A percentile compares a stretch with the other conserved stretches of the same genome.
These are phyloP conservation scores for Earliella scabrosa DNA, from an alignment of 1,284 basidiomycete genomes.

Conservation along the genomic window DNA sequence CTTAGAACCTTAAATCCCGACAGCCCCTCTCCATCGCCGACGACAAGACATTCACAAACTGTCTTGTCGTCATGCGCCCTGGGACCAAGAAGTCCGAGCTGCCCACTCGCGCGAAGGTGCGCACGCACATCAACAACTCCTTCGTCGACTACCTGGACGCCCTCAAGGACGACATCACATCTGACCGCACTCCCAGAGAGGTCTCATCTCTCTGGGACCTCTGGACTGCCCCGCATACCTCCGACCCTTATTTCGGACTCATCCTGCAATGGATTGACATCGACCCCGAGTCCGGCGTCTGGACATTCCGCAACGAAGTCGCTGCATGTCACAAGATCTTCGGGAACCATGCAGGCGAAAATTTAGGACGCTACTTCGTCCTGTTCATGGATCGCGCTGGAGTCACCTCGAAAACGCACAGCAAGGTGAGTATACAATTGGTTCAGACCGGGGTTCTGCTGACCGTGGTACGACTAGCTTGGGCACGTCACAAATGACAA, in stretches of 20 bases:
- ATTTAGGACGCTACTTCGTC: constrained; percentile 31
- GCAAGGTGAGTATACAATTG: constrained; percentile 26
- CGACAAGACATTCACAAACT: constrained; percentile 5
- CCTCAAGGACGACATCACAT: neutral
- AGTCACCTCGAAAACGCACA: constrained; percentile 26
- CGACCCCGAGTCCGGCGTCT: neutral
- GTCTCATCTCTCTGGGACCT: constrained; percentile 1
- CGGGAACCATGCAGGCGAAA: constrained; percentile 31
- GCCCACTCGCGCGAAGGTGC: neutral
- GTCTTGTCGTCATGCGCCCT: constrained; percentile 5
- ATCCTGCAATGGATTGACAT: constrained; percentile 5
- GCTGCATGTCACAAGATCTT: constrained; percentile 28
- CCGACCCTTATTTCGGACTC: neutral
- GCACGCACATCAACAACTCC: constrained; percentile 2
- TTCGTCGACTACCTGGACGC: neutral
- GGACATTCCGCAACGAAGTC: constrained; percentile 16
- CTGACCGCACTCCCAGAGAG: constrained; percentile 2
- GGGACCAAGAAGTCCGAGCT: constrained; percentile 1
- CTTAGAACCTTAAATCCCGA: neutral
- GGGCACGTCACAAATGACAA: neutral
- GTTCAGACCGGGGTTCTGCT: neutral
- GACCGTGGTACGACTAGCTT: too few species aligned
- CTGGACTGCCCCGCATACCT: constrained; percentile 11
- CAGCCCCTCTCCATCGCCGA: constrained; percentile 1
- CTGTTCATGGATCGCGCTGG: constrained; percentile 28